Evolutionary conservation across 2,329 filamentous ascomycete species (phyloP).

Genomic region (Botrytis paeoniae): DNA sequence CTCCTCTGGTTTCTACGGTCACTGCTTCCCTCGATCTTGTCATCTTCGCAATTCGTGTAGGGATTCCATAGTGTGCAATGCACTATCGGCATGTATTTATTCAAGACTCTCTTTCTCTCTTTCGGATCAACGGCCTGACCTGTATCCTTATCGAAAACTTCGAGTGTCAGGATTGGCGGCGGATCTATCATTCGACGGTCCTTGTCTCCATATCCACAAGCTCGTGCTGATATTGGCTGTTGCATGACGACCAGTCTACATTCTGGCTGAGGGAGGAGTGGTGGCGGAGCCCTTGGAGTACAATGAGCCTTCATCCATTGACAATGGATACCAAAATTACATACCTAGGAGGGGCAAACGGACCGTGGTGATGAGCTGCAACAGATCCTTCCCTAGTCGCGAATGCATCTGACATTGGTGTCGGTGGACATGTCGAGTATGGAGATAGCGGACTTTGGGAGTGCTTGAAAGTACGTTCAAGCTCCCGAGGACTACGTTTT

Average conservation of each 20-base stretch:
- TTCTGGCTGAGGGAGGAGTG: conserved; percentile 12
- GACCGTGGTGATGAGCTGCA: conserved; percentile 12
- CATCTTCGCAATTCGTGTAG: conserved; percentile 63
- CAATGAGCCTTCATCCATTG: conserved; percentile 15
- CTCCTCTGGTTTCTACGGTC: conserved; percentile 70
- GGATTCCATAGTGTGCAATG: conserved; percentile 76
- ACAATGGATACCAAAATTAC: conserved; percentile 10
- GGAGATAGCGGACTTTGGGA: conserved; percentile 10
- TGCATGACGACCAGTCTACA: conserved; percentile 43
- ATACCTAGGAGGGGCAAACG: conserved; percentile 18
- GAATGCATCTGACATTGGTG: not conserved
- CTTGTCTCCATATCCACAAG: conserved; percentile 79
- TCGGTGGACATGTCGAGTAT: conserved; percentile 6
- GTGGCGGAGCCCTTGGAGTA: not conserved
- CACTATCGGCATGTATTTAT: conserved; percentile 42
- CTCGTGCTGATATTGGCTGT: conserved; percentile 73
- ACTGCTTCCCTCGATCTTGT: conserved; percentile 56
- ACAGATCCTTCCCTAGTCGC: conserved; percentile 12
- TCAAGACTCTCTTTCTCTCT: conserved; percentile 10
- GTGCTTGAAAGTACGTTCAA: conserved; percentile 15
- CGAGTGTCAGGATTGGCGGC: conserved; percentile 65
- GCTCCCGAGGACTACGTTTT: conserved; percentile 12
- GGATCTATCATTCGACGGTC: conserved; percentile 81
- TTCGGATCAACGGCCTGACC: not conserved
- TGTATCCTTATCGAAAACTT: conserved; percentile 16